Conservation (phyloP, 1,284 basidiomycete species). For the Moniliophthora roreri region DNA sequence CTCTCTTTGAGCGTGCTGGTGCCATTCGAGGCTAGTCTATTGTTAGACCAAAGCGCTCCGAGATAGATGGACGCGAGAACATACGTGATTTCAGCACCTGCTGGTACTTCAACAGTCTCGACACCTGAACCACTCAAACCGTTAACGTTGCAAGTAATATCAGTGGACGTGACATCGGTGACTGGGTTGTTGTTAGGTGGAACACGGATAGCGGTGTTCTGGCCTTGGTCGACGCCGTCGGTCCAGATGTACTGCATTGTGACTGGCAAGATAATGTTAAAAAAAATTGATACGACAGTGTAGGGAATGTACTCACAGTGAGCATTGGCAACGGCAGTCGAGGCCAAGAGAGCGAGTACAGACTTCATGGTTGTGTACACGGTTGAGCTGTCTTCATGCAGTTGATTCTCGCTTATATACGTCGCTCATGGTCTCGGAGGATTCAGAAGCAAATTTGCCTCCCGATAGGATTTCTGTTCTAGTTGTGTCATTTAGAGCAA, state of each 20-base stretch:
- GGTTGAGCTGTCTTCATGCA: too few relatives aligned
- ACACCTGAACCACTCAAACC: constrained; percentile 41
- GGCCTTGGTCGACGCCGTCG: constrained; percentile 46
- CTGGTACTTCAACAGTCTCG: constrained; percentile 37
- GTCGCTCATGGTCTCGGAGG: too few relatives aligned
- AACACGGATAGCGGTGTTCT: constrained; percentile 43
- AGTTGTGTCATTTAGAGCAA: too few relatives aligned
- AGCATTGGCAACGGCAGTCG: not conserved
- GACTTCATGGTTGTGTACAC: not conserved
- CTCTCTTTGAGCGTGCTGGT: constrained; percentile 49
- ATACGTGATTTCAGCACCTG: constrained; percentile 40
- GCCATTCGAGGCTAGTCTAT: constrained; percentile 41
- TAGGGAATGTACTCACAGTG: not conserved
- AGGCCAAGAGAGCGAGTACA: not conserved
- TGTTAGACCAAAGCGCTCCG: not conserved
- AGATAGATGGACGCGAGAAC: constrained; percentile 9
- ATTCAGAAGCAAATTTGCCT: too few relatives aligned
- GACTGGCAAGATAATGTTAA: constrained; percentile 24
- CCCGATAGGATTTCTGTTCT: too few relatives aligned
- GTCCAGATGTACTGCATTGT: constrained; percentile 54
- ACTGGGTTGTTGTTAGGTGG: constrained; percentile 55
- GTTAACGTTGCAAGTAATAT: constrained; percentile 50
- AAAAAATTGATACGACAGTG: not conserved
- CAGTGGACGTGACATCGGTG: constrained; percentile 48
- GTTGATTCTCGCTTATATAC: too few relatives aligned